Percentiles rank a stretch among this genome's conserved stretches.
These are phyloP conservation scores for Leptodermis oblonga DNA, from an alignment of 257 asterid species.

Conservation along the genomic window DNA sequence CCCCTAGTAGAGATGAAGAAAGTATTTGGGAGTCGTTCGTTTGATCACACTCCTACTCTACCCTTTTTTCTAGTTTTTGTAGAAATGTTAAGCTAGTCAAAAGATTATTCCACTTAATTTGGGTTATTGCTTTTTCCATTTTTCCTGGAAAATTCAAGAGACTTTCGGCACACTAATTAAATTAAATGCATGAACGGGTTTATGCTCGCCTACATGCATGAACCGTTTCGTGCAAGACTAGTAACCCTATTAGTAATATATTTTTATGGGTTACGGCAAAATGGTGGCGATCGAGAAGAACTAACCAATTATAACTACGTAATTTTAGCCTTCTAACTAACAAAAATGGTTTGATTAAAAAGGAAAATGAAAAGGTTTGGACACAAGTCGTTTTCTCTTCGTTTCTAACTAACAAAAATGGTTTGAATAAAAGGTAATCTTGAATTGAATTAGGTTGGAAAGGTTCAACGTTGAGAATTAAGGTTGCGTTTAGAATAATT, in stretches of 20 bases:
- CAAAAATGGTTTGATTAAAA: too few species aligned
- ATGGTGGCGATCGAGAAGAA: background rate
- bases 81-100: background rate
- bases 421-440: background rate
- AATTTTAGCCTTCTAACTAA: too few species aligned
- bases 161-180: too few species aligned
- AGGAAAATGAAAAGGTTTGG: too few species aligned
- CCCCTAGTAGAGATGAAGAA: too few species aligned
- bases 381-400: background rate
- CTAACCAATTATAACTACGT: background rate
- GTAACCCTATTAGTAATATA: too few species aligned
- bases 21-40: slow-evolving; percentile 6
- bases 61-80: background rate
- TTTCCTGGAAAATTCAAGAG: background rate
- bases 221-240: too few species aligned
- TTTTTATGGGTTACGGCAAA: background rate
- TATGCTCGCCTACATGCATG: too few species aligned
- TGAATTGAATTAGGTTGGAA: background rate
- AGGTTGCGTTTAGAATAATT: too few species aligned
- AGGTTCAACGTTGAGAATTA: background rate
- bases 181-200: too few species aligned
- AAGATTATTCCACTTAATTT: background rate
- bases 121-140: background rate
- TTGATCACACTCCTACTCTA: too few species aligned
- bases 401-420: background rate